Evolutionary conservation across 345 rosid genomes (phyloP).

Genomic region (Citrus trifoliata): DNA sequence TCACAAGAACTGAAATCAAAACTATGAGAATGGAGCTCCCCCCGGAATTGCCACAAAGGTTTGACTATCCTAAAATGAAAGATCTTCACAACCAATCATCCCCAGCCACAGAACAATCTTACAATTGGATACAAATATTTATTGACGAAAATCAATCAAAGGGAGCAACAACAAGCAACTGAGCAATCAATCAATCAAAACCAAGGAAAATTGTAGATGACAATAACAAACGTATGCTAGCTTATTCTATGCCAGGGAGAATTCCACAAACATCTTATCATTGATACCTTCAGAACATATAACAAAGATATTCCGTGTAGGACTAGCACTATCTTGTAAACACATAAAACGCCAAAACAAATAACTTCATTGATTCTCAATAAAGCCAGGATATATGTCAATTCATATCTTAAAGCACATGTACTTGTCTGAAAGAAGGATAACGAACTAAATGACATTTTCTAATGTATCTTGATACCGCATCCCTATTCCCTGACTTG

Average conservation of each 20-base stretch:
- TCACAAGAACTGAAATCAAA: neutral
- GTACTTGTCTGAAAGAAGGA: neutral
- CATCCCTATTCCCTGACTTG: neutral
- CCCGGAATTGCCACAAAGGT: neutral
- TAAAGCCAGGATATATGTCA: neutral
- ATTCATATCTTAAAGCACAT: neutral
- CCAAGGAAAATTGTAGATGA: neutral
- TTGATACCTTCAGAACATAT: neutral
- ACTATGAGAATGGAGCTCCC: neutral
- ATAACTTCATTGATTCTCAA: neutral
- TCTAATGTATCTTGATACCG: neutral
- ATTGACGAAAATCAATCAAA: neutral
- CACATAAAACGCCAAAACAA: neutral
- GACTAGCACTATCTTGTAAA: neutral
- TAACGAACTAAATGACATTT: neutral
- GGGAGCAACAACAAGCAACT: neutral
- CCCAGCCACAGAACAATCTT: neutral
- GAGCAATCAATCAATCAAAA: neutral
- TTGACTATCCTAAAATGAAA: neutral
- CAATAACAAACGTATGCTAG: neutral
- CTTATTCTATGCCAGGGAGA: neutral
- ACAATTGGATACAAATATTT: neutral
- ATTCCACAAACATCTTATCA: neutral
- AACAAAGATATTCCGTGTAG: neutral
- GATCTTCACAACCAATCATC: neutral